Evolutionary conservation across 495 filamentous ascomycete species (phyloP).

Genomic region (Penicillium paradoxum): DNA sequence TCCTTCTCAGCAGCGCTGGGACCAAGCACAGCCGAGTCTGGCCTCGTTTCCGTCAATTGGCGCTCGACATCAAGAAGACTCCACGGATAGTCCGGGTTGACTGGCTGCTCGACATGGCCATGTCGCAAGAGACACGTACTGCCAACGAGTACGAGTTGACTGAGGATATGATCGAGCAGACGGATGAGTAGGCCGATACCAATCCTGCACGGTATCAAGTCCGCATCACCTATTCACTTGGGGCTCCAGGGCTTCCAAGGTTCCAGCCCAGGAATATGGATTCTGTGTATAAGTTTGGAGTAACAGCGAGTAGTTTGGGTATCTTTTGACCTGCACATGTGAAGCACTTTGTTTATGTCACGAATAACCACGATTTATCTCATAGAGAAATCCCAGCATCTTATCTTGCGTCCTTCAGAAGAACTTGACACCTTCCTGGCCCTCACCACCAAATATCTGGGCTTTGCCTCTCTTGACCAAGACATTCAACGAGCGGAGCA

Average conservation of each 20-base stretch:
- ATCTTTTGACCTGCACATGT: slow-evolving; percentile 1
- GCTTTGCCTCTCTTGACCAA: slow-evolving; percentile 87
- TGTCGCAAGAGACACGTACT: slow-evolving; percentile 72
- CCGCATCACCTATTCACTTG: neutral
- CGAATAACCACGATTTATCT: slow-evolving; percentile 26
- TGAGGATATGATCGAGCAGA: slow-evolving; percentile 29
- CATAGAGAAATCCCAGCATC: slow-evolving; percentile 6
- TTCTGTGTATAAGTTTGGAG: slow-evolving; percentile 16
- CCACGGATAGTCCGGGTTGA: slow-evolving; percentile 75
- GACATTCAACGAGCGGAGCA: slow-evolving; percentile 70
- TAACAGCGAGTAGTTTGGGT: slow-evolving; percentile 6
- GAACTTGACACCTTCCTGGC: slow-evolving; percentile 90
- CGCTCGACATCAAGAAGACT: slow-evolving; percentile 61
- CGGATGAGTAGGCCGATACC: slow-evolving; percentile 21
- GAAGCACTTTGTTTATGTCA: slow-evolving; percentile 20
- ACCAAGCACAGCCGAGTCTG: slow-evolving; percentile 69
- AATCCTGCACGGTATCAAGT: neutral
- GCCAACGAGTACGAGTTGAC: slow-evolving; percentile 55
- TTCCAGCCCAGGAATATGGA: neutral
- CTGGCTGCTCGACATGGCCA: slow-evolving; percentile 84
- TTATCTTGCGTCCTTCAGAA: slow-evolving; percentile 52
- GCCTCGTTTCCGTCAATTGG: slow-evolving; percentile 74
- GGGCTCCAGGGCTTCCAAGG: neutral
- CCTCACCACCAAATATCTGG: slow-evolving; percentile 84
- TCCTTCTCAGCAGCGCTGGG: slow-evolving; percentile 62